Percentiles rank a stretch among this genome's conserved stretches.
Evolutionary conservation across 176 grass and related monocot genomes (phyloP).

Genomic region (Panicum miliaceum): DNA sequence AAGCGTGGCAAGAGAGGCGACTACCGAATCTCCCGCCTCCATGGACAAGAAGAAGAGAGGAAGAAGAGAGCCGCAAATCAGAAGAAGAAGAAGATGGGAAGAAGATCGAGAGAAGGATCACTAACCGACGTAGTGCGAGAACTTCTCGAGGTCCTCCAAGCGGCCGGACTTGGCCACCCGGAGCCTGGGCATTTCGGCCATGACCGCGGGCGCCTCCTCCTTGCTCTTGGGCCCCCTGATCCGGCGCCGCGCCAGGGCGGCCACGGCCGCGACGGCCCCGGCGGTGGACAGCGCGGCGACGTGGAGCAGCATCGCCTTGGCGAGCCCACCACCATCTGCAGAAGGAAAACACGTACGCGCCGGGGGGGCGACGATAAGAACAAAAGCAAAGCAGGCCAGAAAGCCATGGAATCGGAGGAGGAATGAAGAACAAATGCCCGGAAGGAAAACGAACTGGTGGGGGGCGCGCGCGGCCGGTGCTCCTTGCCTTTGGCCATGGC

Average conservation of each 20-base stretch:
- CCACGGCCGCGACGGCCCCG: constrained; percentile 16
- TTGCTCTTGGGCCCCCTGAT: neutral
- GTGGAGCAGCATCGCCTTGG: constrained; percentile 40
- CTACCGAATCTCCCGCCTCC: neutral
- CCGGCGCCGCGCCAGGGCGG: constrained; percentile 7
- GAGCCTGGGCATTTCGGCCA: constrained; percentile 46
- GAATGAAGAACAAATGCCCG: neutral
- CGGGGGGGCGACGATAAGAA: neutral
- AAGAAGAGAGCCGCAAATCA: neutral
- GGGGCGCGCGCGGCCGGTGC: neutral
- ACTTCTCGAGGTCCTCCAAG: constrained; percentile 62
- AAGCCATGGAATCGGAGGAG: neutral
- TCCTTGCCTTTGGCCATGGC: constrained; percentile 40
- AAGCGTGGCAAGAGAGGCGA: neutral
- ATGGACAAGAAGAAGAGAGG: neutral
- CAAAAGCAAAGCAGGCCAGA: neutral
- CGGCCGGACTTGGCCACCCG: constrained; percentile 39
- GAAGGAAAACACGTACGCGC: neutral
- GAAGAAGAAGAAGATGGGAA: neutral
- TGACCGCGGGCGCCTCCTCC: neutral
- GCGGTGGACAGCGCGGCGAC: constrained; percentile 43
- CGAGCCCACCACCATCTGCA: constrained; percentile 35
- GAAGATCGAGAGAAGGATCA: neutral
- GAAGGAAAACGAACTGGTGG: neutral
- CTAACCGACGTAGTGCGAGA: constrained; percentile 75